A percentile compares a stretch with the other conserved stretches of the same genome.
Evolutionary conservation across 1,284 basidiomycete genomes (phyloP).

Genomic region (Sporisorium reilianum): DNA sequence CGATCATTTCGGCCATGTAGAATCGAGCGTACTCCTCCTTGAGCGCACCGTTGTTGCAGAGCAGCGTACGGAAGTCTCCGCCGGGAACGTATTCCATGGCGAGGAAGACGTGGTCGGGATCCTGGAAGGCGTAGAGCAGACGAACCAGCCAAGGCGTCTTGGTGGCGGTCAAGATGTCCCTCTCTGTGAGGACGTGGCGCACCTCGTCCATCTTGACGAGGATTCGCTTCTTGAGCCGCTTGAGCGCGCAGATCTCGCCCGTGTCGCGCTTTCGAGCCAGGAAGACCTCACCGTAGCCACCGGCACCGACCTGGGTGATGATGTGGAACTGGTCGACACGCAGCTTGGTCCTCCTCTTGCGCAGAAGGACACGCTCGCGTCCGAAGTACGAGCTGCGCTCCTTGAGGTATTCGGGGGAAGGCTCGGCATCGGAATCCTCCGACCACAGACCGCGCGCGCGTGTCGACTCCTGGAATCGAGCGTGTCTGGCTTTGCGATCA

Average conservation of each 20-base stretch:
- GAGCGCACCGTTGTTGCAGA: slow-evolving; percentile 71
- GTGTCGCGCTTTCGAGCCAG: slow-evolving; percentile 67
- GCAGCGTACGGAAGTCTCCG: slow-evolving; percentile 68
- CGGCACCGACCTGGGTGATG: slow-evolving; percentile 68
- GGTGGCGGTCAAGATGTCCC: slow-evolving; percentile 68
- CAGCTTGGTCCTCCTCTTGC: slow-evolving; percentile 65
- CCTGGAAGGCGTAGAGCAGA: slow-evolving; percentile 68
- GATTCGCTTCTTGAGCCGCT: slow-evolving; percentile 66
- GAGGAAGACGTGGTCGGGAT: slow-evolving; percentile 66
- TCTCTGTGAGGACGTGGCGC: slow-evolving; percentile 67
- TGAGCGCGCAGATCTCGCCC: slow-evolving; percentile 68
- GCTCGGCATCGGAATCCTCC: slow-evolving; percentile 82
- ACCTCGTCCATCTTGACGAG: slow-evolving; percentile 70
- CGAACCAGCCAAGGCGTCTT: slow-evolving; percentile 67
- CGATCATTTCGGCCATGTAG: slow-evolving; percentile 69
- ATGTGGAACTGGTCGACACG: slow-evolving; percentile 68
- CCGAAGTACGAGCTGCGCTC: slow-evolving; percentile 61
- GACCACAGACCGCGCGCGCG: slow-evolving; percentile 41
- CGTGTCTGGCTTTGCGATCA: slow-evolving; percentile 69
- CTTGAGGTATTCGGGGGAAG: slow-evolving; percentile 74
- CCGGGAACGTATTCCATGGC: slow-evolving; percentile 73
- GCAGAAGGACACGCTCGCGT: slow-evolving; percentile 63
- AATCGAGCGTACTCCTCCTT: slow-evolving; percentile 68
- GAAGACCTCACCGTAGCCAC: slow-evolving; percentile 69
- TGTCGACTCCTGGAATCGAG: slow-evolving; percentile 79